Percentiles rank a stretch among this genome's conserved stretches.
Conservation (phyloP, 2,329 filamentous ascomycete genomes). For the Aspergillus japonicus region DNA sequence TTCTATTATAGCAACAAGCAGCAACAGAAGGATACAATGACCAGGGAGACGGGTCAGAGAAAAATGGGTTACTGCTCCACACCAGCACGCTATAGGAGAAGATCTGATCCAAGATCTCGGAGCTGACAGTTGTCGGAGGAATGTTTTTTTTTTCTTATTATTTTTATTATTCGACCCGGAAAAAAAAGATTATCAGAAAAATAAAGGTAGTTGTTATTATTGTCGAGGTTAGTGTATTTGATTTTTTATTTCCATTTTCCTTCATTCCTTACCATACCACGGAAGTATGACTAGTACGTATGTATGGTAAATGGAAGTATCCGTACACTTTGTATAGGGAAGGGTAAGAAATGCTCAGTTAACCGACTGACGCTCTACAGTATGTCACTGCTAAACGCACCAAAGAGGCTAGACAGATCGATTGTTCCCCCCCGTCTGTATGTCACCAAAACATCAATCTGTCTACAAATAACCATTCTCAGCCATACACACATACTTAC, state of each 20-base stretch:
- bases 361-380: neutral
- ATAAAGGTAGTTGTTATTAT: constrained; percentile 4
- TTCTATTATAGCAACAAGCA: constrained; percentile 24
- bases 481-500: neutral
- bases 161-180: no score
- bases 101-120: constrained; percentile 43
- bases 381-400: neutral
- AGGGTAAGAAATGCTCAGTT: neutral
- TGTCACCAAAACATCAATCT: no score
- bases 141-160: constrained; percentile 13
- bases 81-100: constrained; percentile 38
- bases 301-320: neutral
- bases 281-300: constrained; percentile 8
- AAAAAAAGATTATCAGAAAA: constrained; percentile 12
- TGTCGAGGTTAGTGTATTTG: neutral
- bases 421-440: neutral
- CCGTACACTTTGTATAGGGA: neutral
- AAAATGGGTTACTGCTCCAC: constrained; percentile 32
- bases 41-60: constrained; percentile 37
- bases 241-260: constrained; percentile 5
- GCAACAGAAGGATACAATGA: constrained; percentile 29
- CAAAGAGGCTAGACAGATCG: neutral
- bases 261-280: neutral
- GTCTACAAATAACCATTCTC: no score
- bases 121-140: constrained; percentile 37